Evolutionary conservation across 2,329 filamentous ascomycete species (phyloP).

Genomic region (Clarireedia paspali): DNA sequence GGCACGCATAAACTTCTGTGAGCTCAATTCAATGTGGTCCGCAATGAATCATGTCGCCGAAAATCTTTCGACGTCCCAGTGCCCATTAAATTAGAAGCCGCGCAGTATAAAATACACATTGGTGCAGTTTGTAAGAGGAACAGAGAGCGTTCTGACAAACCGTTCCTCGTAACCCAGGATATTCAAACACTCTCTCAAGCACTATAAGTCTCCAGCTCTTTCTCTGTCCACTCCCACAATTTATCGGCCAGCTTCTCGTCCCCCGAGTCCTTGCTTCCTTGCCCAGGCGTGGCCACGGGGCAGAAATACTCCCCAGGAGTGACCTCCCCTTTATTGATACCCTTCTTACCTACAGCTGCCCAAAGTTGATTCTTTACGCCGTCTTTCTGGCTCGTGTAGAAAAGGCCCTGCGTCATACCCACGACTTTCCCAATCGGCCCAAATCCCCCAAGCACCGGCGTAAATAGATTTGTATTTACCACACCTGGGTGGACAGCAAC

Average conservation of each 20-base stretch:
- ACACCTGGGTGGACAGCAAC: conserved; percentile 36
- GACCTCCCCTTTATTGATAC: conserved; percentile 15
- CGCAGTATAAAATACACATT: too few relatives aligned
- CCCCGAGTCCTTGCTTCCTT: conserved; percentile 17
- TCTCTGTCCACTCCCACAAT: conserved; percentile 31
- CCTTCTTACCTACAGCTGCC: conserved; percentile 25
- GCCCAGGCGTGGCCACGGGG: conserved; percentile 30
- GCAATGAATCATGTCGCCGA: too few relatives aligned
- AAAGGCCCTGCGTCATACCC: not conserved
- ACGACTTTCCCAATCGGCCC: conserved; percentile 1
- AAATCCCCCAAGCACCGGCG: not conserved
- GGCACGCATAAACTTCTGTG: too few relatives aligned
- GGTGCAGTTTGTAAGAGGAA: too few relatives aligned
- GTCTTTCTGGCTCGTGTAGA: conserved; percentile 7
- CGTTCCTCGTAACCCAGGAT: not conserved
- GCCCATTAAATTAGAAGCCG: too few relatives aligned
- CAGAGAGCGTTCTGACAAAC: too few relatives aligned
- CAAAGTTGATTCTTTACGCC: conserved; percentile 38
- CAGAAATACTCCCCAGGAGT: conserved; percentile 32
- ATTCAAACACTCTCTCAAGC: not conserved
- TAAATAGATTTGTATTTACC: conserved; percentile 13
- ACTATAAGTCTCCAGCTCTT: conserved; percentile 19
- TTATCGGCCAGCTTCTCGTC: conserved; percentile 26
- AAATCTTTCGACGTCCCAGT: too few relatives aligned
- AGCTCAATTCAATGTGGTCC: too few relatives aligned